These are phyloP conservation scores for Cryptococcus jaspeensis DNA, from an alignment of 1,284 basidiomycete species.

Conservation along the genomic window DNA sequence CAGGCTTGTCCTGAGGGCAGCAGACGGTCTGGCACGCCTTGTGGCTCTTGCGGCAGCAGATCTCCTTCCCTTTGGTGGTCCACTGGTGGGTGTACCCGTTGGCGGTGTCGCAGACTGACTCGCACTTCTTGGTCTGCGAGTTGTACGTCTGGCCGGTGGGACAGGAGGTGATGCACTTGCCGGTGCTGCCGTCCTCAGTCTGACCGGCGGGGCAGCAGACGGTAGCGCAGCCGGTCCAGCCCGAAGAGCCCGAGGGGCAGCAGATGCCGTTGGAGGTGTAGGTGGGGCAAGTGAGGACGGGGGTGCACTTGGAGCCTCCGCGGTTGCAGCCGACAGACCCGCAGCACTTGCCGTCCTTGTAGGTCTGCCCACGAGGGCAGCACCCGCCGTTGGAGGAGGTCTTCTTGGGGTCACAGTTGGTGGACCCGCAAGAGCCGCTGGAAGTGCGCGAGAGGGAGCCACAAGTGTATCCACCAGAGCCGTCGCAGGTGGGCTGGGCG, in stretches of 20 bases:
- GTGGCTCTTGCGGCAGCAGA: constrained; percentile 24
- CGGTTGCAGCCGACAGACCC: constrained; percentile 25
- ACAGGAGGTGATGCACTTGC: constrained; percentile 14
- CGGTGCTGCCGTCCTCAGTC: constrained; percentile 20
- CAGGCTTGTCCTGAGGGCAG: constrained; percentile 23
- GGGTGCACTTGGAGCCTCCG: constrained; percentile 20
- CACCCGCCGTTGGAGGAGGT: constrained; percentile 32
- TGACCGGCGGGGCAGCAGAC: constrained; percentile 26
- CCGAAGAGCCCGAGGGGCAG: constrained; percentile 45
- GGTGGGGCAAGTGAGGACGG: constrained; percentile 35
- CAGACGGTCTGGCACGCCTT: constrained; percentile 29
- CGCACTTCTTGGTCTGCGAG: constrained; percentile 6
- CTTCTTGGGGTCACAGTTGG: constrained; percentile 16
- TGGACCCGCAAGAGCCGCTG: constrained; percentile 25
- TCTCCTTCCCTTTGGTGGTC: constrained; percentile 6
- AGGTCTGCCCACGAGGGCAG: constrained; percentile 37
- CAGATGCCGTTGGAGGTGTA: constrained; percentile 63
- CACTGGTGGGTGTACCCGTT: constrained; percentile 11
- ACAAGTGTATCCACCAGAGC: constrained; percentile 34
- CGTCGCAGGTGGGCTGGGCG: constrained; percentile 37
- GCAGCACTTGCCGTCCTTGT: constrained; percentile 32
- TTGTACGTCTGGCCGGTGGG: constrained; percentile 4
- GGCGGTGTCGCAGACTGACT: constrained; percentile 10
- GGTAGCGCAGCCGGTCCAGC: constrained; percentile 25
- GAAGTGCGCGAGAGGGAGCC: constrained; percentile 22